Evolutionary conservation across 768 basidiomycete genomes (phyloP).

Genomic region (Suillus plorans): DNA sequence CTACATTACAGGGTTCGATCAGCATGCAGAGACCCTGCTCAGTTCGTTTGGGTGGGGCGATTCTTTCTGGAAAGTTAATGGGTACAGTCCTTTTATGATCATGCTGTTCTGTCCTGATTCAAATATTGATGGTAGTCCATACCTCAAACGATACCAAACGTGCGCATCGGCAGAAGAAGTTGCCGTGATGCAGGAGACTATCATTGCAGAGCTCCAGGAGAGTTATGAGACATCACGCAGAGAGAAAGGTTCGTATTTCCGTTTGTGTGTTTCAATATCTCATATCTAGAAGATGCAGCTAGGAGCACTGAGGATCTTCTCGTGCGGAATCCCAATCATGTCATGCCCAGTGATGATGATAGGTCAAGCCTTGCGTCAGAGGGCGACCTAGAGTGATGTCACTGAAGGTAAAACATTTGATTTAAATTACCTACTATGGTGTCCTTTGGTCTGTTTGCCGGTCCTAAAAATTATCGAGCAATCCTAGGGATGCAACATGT

Average conservation of each 20-base stretch:
- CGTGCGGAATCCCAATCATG: conserved; percentile 69
- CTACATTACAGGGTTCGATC: conserved; percentile 85
- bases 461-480: too few relatives aligned
- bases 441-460: neutral
- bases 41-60: conserved; percentile 89
- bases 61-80: conserved; percentile 85
- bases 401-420: neutral
- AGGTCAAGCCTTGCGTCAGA: neutral
- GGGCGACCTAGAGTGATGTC: neutral
- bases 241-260: conserved; percentile 41
- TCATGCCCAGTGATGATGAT: conserved; percentile 1
- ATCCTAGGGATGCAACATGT: neutral
- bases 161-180: conserved; percentile 67
- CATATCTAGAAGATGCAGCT: conserved; percentile 17
- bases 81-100: conserved; percentile 36
- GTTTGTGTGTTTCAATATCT: neutral
- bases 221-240: conserved; percentile 59
- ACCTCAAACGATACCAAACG: conserved; percentile 73
- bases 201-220: conserved; percentile 68
- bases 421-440: neutral
- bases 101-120: neutral
- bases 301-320: conserved; percentile 59
- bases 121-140: conserved; percentile 21
- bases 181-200: conserved; percentile 56
- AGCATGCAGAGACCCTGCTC: conserved; percentile 76